Conservation (phyloP, 2,329 filamentous ascomycete genomes). For the Colletotrichum tropicicola region DNA sequence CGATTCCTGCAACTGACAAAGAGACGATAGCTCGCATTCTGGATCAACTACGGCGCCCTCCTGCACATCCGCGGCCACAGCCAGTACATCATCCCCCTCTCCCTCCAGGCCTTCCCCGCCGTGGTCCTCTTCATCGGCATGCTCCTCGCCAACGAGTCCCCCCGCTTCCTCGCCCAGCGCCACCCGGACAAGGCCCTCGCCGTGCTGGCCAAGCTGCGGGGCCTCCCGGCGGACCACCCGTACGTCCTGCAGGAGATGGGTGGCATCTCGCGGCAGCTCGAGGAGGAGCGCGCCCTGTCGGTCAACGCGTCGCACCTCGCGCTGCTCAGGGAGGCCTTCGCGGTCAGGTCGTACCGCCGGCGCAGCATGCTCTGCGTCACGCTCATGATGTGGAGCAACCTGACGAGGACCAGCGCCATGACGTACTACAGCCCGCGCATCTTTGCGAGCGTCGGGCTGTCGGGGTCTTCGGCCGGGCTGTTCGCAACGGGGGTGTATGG, state of each 20-base stretch:
- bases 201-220: constrained; percentile 63
- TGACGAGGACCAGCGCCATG: constrained; percentile 40
- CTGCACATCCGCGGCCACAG: constrained; percentile 32
- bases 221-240: constrained; percentile 45
- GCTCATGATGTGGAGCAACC: constrained; percentile 36
- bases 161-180: constrained; percentile 56
- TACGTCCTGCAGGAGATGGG: constrained; percentile 46
- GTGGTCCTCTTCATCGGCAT: constrained; percentile 44
- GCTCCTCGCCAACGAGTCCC: constrained; percentile 47
- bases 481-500: constrained; percentile 76
- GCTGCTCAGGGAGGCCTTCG: constrained; percentile 32
- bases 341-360: constrained; percentile 33
- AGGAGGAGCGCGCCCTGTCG: constrained; percentile 29
- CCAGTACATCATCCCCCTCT: constrained; percentile 54
- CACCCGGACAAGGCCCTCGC: constrained; percentile 70
- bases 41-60: constrained; percentile 41
- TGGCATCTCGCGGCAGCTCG: constrained; percentile 35
- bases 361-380: constrained; percentile 35
- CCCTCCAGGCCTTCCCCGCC: constrained; percentile 50
- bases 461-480: constrained; percentile 59
- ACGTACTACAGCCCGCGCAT: constrained; percentile 72
- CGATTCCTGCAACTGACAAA: too few species aligned
- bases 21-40: constrained; percentile 56
- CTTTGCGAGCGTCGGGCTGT: constrained; percentile 66
- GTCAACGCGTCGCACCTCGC: neutral